These are phyloP conservation scores for Cryptomeria japonica DNA, from an alignment of 75 land plant species.

Conservation along the genomic window DNA sequence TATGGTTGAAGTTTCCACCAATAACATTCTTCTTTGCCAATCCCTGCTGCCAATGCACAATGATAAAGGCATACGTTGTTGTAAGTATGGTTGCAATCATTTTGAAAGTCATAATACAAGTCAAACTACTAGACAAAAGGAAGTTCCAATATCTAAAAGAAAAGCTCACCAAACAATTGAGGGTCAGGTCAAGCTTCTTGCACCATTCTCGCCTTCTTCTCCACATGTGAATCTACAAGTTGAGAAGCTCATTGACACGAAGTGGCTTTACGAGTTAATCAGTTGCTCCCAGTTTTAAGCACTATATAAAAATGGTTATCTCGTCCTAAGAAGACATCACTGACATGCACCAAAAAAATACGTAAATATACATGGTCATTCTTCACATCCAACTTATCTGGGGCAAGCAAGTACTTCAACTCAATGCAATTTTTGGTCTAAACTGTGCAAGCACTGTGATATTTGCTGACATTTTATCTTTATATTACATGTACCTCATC, in stretches of 20 bases:
- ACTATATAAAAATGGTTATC: slow-evolving; percentile 79
- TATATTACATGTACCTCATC: not conserved
- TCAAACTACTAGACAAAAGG: not conserved
- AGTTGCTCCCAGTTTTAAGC: slow-evolving; percentile 82
- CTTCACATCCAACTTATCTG: not conserved
- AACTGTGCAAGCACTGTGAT: not conserved
- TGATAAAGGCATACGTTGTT: not conserved
- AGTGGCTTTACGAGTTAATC: slow-evolving; percentile 95
- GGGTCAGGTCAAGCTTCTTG: not conserved
- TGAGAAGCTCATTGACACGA: slow-evolving; percentile 78
- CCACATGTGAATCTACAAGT: slow-evolving; percentile 97
- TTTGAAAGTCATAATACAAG: not conserved
- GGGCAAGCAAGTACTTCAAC: not conserved
- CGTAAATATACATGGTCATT: not conserved
- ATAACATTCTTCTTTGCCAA: slow-evolving; percentile 67
- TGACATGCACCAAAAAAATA: slow-evolving; percentile 19
- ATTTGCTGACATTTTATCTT: not conserved
- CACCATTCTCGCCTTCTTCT: slow-evolving; percentile 72
- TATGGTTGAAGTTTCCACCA: slow-evolving; percentile 33
- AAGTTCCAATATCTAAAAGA: slow-evolving; percentile 2
- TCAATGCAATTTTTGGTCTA: not conserved
- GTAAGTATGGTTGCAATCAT: not conserved
- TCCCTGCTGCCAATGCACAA: slow-evolving; percentile 62
- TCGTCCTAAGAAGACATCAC: slow-evolving; percentile 93
- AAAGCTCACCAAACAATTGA: not conserved